These are phyloP conservation scores for Pseudogymnoascus sp. DNA, from an alignment of 2,329 filamentous ascomycete genomes.

Conservation along the genomic window DNA sequence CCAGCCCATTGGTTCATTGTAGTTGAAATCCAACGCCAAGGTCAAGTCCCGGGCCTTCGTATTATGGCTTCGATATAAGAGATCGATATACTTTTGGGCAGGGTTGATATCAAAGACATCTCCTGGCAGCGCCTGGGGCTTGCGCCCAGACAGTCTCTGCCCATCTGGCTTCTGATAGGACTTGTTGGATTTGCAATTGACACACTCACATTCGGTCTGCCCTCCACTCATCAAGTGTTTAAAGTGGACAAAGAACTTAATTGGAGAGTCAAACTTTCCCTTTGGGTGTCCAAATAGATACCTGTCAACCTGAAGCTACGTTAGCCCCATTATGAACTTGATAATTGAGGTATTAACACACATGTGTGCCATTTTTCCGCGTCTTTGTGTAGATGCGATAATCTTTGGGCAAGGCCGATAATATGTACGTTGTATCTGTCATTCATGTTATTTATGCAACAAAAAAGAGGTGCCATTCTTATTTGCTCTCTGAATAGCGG, in stretches of 20 bases:
- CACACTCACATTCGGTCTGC: slow-evolving; percentile 4
- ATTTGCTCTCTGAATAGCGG: not conserved
- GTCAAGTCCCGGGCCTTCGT: not conserved
- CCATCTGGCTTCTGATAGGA: not conserved
- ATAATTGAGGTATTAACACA: not conserved
- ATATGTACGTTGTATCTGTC: not conserved
- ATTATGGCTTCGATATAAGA: slow-evolving; percentile 10
- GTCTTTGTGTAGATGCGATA: slow-evolving; percentile 5
- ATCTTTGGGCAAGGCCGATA: not conserved
- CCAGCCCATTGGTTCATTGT: not conserved
- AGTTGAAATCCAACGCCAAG: not conserved
- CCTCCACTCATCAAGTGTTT: slow-evolving; percentile 13
- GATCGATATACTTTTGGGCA: slow-evolving; percentile 11
- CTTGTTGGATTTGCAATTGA: slow-evolving; percentile 8
- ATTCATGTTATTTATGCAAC: not conserved
- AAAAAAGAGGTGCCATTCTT: not conserved
- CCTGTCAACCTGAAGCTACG: slow-evolving; percentile 2
- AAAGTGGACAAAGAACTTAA: slow-evolving; percentile 15
- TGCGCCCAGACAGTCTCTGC: not conserved
- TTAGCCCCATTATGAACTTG: not conserved
- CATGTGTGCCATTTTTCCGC: not conserved
- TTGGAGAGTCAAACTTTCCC: slow-evolving; percentile 14
- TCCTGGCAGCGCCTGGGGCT: not conserved
- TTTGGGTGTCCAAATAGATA: slow-evolving; percentile 14
- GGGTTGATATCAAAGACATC: not conserved